A percentile compares a stretch with the other conserved stretches of the same genome.
phyloP scores from a whole-genome alignment of 148 eudicot genomes.

The Rhododendron ferrugineum region DNA sequence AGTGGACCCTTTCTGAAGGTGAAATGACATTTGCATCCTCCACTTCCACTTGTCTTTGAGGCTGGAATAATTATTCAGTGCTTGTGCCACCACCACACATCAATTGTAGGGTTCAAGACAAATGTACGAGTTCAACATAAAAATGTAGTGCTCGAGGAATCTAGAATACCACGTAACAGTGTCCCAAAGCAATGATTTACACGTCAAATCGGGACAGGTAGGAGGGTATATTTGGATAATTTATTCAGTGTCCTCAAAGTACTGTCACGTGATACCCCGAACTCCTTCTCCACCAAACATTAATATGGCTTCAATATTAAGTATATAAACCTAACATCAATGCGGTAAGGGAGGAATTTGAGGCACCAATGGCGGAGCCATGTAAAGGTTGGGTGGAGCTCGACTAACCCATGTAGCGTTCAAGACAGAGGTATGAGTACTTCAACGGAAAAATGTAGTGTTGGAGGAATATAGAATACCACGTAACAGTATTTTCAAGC shows the following conservation, averaged over 20 bases:
- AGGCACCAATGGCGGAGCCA: background rate
- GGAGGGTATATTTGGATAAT: background rate
- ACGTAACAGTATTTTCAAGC: background rate
- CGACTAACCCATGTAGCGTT: too few species aligned
- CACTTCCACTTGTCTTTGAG: background rate
- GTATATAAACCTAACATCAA: too few species aligned
- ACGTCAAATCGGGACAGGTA: too few species aligned
- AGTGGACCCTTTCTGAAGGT: background rate
- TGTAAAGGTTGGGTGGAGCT: too few species aligned
- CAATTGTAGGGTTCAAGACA: too few species aligned
- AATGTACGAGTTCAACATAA: background rate
- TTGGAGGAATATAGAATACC: too few species aligned
- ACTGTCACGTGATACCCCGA: background rate
- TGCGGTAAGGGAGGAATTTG: background rate
- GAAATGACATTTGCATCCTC: background rate
- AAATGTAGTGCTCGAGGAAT: background rate
- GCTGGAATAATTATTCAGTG: background rate
- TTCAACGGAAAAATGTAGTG: too few species aligned
- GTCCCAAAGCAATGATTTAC: background rate
- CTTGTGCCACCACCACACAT: background rate
- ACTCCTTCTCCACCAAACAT: too few species aligned
- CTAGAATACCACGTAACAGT: background rate
- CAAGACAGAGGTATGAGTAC: too few species aligned
- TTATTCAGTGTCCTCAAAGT: background rate
- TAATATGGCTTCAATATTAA: too few species aligned